Evolutionary conservation across 2,329 filamentous ascomycete species (phyloP), one percentile per base, ranked within the genome.

Genomic region (Penicillium corylophilum): DNA sequence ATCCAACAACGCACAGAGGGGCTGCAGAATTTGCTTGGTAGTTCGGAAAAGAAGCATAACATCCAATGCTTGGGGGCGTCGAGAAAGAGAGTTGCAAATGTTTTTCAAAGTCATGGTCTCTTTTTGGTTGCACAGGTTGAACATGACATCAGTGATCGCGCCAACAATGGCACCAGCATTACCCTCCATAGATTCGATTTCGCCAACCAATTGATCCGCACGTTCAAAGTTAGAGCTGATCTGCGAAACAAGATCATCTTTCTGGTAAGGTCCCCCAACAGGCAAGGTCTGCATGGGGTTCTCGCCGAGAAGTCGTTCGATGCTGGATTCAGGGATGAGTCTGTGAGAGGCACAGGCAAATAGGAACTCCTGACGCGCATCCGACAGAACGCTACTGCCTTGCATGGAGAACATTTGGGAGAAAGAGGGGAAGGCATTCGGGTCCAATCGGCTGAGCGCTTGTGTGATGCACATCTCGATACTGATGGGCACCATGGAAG

Each of bases 281-380:
- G 90, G 89, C 44, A 92, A 77, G 33, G 85, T 88, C 58, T 90
- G 86, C 76, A 94, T 87, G 0, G 90, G 89, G 22, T 90, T 87
- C 63, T 96, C 91, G 4, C 90, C 91, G 2, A 96, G 75, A 9
- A 99, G 81, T 4, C 82, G 82, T 65, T 93, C 86, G 15, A 96
- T 89, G 44, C 87, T 88, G 29, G 84, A 80, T 57, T 91, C 85
- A 0, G 86, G 83, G 22, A 97, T 85, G n/a, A 99, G 77, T 1
- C 86, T 85, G 69, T 97, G 92, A 35, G 96, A 79, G 48, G 89
- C 90, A 67, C 94, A 99, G 0, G 93, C 86, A 57, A 95, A 94
- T 36, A 95, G 82, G 60, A 97, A 97, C 55, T 96, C 77, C 73
- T 88, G 88, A 23, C 86, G 82, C 24, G 89, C 90, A 54, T 85